A percentile compares a stretch with the other conserved stretches of the same genome.
Conservation (phyloP, 805 yeast species). For the Teunomyces tritomae region DNA sequence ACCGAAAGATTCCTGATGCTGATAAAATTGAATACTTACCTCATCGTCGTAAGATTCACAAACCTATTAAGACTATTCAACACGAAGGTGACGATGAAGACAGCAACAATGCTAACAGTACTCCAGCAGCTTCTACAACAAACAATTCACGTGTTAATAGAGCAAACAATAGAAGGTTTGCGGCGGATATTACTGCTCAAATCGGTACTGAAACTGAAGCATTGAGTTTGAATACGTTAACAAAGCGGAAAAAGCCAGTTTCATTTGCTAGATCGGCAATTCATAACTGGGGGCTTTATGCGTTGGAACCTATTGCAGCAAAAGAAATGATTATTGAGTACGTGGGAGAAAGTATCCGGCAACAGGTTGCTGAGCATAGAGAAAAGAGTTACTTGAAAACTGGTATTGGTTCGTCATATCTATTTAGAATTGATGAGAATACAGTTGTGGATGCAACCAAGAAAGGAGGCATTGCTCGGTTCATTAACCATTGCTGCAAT, state of each 20-base stretch:
- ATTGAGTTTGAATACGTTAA: constrained; percentile 78
- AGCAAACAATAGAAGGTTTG: constrained; percentile 83
- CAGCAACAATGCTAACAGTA: constrained; percentile 7
- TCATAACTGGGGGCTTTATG: constrained; percentile 97
- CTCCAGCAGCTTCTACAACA: constrained; percentile 20
- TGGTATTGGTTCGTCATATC: constrained; percentile 93
- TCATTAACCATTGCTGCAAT: constrained; percentile 94
- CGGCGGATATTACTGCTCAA: constrained; percentile 83
- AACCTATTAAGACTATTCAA: constrained; percentile 73
- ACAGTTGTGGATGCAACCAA: constrained; percentile 97
- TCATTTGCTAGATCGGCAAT: constrained; percentile 96
- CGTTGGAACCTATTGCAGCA: constrained; percentile 92
- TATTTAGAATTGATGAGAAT: constrained; percentile 89
- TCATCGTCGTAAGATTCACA: constrained; percentile 67
- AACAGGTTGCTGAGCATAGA: constrained; percentile 89
- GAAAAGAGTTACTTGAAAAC: constrained; percentile 81
- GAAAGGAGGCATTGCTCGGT: constrained; percentile 94
- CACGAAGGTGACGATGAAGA: constrained; percentile 51
- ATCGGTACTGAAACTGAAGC: constrained; percentile 81
- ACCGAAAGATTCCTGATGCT: constrained; percentile 66
- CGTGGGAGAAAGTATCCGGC: constrained; percentile 92
- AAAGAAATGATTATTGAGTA: constrained; percentile 97
- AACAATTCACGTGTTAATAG: constrained; percentile 79
- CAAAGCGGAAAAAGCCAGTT: constrained; percentile 88
- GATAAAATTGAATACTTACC: constrained; percentile 76